Conservation (phyloP, 371 early-diverging fungal genomes). For the Mucor velutinosus region DNA sequence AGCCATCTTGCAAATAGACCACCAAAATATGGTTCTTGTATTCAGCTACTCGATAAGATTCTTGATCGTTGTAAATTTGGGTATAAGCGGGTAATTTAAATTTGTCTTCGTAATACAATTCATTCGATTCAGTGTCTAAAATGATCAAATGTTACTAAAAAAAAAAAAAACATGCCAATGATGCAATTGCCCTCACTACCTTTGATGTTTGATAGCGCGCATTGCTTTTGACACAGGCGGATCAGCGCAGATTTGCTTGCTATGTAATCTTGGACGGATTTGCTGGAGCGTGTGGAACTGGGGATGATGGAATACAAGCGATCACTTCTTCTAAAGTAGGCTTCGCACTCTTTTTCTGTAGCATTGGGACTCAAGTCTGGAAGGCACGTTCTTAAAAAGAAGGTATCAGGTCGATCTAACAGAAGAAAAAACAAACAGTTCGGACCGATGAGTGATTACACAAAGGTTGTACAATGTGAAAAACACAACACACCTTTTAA, state of each 20-base stretch:
- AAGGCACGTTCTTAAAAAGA: slow-evolving; percentile 34
- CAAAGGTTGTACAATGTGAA: slow-evolving; percentile 1
- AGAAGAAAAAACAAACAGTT: slow-evolving; percentile 7
- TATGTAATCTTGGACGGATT: background rate
- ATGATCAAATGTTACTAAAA: background rate
- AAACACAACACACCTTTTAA: slow-evolving; percentile 31
- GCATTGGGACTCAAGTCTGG: slow-evolving; percentile 21
- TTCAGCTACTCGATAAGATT: slow-evolving; percentile 11
- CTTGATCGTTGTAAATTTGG: slow-evolving; percentile 15
- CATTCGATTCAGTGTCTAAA: slow-evolving; percentile 15
- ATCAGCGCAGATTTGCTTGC: slow-evolving; percentile 3
- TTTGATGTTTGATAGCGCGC: slow-evolving; percentile 15
- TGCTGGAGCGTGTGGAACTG: background rate
- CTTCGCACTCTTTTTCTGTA: slow-evolving; percentile 25
- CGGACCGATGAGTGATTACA: slow-evolving; percentile 18
- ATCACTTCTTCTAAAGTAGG: slow-evolving; percentile 30
- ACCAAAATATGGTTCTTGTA: slow-evolving; percentile 46
- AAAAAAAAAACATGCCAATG: slow-evolving; percentile 4
- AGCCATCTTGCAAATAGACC: slow-evolving; percentile 43
- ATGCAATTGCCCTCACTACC: slow-evolving; percentile 8
- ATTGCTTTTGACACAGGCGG: slow-evolving; percentile 21
- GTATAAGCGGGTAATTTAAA: slow-evolving; percentile 24
- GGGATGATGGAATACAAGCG: slow-evolving; percentile 28
- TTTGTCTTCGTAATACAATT: slow-evolving; percentile 19
- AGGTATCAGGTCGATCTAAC: slow-evolving; percentile 42